Conservation (phyloP, 2,329 filamentous ascomycete species). For the Xylaria sp. region DNA sequence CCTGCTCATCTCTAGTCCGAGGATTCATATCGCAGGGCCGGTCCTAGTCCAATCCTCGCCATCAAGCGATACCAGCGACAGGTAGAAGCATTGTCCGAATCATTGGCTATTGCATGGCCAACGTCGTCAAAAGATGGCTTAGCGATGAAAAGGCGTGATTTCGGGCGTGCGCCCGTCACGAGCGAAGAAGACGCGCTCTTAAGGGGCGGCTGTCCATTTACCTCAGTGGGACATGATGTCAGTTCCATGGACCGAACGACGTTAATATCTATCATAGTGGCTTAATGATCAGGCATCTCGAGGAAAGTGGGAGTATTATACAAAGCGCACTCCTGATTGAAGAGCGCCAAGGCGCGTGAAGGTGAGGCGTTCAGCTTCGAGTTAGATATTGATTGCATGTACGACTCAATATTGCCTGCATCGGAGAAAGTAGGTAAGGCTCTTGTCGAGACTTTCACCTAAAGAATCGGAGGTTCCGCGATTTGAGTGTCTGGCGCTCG, state of each 20-base stretch:
- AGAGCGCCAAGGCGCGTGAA: conserved; percentile 23
- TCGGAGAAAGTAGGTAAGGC: conserved; percentile 37
- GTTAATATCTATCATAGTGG: conserved; percentile 34
- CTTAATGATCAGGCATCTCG: conserved; percentile 36
- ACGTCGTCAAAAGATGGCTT: conserved; percentile 50
- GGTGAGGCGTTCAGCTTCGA: conserved; percentile 36
- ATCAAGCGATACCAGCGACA: conserved; percentile 39
- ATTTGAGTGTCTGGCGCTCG: conserved; percentile 42
- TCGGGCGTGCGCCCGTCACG: conserved; percentile 44
- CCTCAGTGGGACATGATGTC: no score
- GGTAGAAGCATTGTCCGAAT: conserved; percentile 39
- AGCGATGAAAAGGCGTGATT: conserved; percentile 40
- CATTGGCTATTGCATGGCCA: conserved; percentile 40
- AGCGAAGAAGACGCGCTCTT: conserved; percentile 40
- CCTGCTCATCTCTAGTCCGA: conserved; percentile 38
- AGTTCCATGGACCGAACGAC: neutral
- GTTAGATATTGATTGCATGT: conserved; percentile 40
- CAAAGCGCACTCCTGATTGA: conserved; percentile 44
- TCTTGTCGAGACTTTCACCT: conserved; percentile 44
- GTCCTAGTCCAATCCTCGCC: conserved; percentile 45
- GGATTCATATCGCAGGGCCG: conserved; percentile 36
- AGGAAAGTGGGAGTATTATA: conserved; percentile 35
- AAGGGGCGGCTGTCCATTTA: conserved; percentile 32
- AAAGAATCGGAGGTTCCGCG: conserved; percentile 26
- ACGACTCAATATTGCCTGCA: conserved; percentile 41